Evolutionary conservation across 2,329 filamentous ascomycete genomes (phyloP), one percentile per base, ranked within the genome.

Genomic region (Dryadomyces quercivorus): DNA sequence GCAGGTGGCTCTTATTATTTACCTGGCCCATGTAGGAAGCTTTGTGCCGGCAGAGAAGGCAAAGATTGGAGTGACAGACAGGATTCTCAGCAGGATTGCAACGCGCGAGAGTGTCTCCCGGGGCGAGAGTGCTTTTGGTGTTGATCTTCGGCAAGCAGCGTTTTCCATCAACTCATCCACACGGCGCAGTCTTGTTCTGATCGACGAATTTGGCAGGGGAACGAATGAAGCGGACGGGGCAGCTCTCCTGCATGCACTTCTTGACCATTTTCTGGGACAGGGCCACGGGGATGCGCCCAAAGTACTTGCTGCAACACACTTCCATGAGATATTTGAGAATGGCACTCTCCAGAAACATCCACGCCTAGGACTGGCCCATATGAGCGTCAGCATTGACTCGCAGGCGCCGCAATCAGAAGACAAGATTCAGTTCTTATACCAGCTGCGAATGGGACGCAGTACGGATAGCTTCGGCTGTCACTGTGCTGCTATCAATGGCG

Each of bases 11-110:
- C 72, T 96, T 51, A 93, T 95, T 56, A 84, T 95, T 15, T 96
- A 93, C 64, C 78, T 98, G 67, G 88, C 93, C 0, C 93, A 98
- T 64, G 80, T 95, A 53, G 93, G 93, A 52, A 92, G 89, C 65
- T 97, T 88, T 65, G 88, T 98, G 1, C 92, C 93, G 1, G 92
- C 91, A 1, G 76, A 83, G 16, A 72, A 69, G 31, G 92, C 91
- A 9, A 78, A 70, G 1, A 84, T 98, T 58, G 92, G 93, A 0
- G 69, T 97, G 40, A 96, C 92, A 0, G 93, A 97, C 71, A 94
- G 88, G 64, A 94, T 98, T 48, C 70, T 97, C 50, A 95, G 91
- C 1, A 82, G 90, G 20, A 86, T 96, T 50, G 81, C 86, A 18
- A 91, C 90, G 0, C 75, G 83, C 57, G 81, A 85, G 61, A 83